Percentiles rank a stretch among this genome's conserved stretches.
phyloP scores from a whole-genome alignment of 768 basidiomycete genomes.

The Tricholoma matsutake region DNA sequence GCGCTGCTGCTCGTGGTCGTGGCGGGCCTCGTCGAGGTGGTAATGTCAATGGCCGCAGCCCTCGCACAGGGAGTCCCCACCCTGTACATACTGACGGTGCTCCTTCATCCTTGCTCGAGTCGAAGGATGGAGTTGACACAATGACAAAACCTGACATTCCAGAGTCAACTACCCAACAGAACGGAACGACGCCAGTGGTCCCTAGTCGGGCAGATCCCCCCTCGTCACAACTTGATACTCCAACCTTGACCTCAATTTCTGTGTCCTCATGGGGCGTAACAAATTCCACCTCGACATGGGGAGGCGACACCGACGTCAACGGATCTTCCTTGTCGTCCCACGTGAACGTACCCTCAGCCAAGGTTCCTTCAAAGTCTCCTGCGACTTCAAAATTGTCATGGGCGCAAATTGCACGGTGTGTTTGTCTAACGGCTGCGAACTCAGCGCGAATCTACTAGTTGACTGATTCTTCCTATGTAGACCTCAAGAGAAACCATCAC shows the following conservation, averaged over 20 bases:
- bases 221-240: conserved; percentile 29
- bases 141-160: conserved; percentile 20
- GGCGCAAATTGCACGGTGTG: conserved; percentile 80
- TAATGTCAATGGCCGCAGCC: conserved; percentile 38
- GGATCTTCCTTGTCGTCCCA: conserved; percentile 27
- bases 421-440: conserved; percentile 8
- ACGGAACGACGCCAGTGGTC: conserved; percentile 23
- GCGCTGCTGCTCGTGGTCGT: conserved; percentile 46
- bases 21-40: conserved; percentile 45
- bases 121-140: conserved; percentile 23
- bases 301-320: conserved; percentile 34
- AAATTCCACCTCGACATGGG: conserved; percentile 30
- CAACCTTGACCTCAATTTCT: conserved; percentile 30
- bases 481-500: conserved; percentile 61
- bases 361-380: conserved; percentile 49
- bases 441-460: conserved; percentile 3
- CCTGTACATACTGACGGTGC: conserved; percentile 23
- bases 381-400: conserved; percentile 79
- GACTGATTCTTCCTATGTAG: conserved; percentile 30
- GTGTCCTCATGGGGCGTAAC: conserved; percentile 32
- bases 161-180: conserved; percentile 25
- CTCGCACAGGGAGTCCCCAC: conserved; percentile 34
- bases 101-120: conserved; percentile 18
- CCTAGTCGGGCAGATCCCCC: conserved; percentile 31
- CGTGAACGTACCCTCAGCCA: conserved; percentile 26